A percentile compares a stretch with the other conserved stretches of the same genome.
Evolutionary conservation across 768 basidiomycete genomes (phyloP).

Genomic region (Leccinum subtestaceum): DNA sequence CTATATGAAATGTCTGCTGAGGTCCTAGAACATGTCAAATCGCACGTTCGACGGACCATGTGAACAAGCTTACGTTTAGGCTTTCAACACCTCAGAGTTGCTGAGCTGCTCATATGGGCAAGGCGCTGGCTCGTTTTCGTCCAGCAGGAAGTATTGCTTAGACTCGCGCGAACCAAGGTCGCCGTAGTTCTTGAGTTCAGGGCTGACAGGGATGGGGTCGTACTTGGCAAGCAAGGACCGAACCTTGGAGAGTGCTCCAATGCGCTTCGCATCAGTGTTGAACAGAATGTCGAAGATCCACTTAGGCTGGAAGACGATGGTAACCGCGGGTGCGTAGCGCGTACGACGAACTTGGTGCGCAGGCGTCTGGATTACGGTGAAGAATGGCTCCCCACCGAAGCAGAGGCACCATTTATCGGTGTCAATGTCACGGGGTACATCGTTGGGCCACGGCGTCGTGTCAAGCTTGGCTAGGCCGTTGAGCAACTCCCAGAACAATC

Average conservation of each 20-base stretch:
- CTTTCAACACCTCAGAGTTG: conserved; percentile 1
- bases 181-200: conserved; percentile 24
- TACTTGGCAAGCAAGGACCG: conserved; percentile 17
- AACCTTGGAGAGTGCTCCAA: conserved; percentile 18
- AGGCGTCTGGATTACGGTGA: conserved; percentile 21
- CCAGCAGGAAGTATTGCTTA: conserved; percentile 22
- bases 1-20: background rate
- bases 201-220: conserved; percentile 22
- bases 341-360: conserved; percentile 24
- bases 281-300: conserved; percentile 26
- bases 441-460: conserved; percentile 14
- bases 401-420: conserved; percentile 22
- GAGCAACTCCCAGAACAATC: conserved; percentile 19
- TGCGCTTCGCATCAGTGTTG: conserved; percentile 18
- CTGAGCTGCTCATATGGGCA: conserved; percentile 17
- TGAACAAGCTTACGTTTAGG: background rate
- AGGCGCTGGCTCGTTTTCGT: conserved; percentile 19
- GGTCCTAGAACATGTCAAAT: background rate
- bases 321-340: conserved; percentile 18
- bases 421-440: conserved; percentile 21
- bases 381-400: conserved; percentile 22
- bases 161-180: conserved; percentile 21
- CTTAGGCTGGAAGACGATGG: conserved; percentile 25
- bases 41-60: background rate
- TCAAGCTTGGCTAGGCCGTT: conserved; percentile 20